Percentiles rank a stretch among this genome's conserved stretches.
Evolutionary conservation across 2,329 filamentous ascomycete species (phyloP).

Genomic region (Verticillium albo-atrum): DNA sequence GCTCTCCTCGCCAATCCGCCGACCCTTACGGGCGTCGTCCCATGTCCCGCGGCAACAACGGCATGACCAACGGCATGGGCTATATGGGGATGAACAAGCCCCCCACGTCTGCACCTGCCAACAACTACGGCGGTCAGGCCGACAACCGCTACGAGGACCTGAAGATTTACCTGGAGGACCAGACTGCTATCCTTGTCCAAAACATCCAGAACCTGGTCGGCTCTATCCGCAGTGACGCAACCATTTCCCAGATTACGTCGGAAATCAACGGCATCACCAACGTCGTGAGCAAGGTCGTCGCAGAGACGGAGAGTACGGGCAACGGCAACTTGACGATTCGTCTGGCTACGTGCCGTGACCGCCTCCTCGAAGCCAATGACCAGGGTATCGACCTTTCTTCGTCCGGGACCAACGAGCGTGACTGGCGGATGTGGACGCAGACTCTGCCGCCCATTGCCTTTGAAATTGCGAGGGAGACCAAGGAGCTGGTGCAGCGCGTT

Average conservation of each 20-base stretch:
- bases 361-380: slow-evolving; percentile 59
- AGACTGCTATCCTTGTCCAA: slow-evolving; percentile 73
- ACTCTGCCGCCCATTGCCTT: slow-evolving; percentile 81
- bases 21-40: slow-evolving; percentile 31
- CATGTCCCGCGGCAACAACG: slow-evolving; percentile 21
- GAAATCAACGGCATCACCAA: slow-evolving; percentile 67
- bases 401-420: slow-evolving; percentile 44
- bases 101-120: slow-evolving; percentile 22
- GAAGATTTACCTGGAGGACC: slow-evolving; percentile 75
- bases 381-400: slow-evolving; percentile 56
- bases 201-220: slow-evolving; percentile 78
- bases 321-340: slow-evolving; percentile 48
- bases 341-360: slow-evolving; percentile 59
- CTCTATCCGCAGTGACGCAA: slow-evolving; percentile 61
- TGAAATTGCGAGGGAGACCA: slow-evolving; percentile 76
- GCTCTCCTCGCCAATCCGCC: slow-evolving; percentile 59
- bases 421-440: slow-evolving; percentile 62
- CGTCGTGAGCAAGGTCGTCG: slow-evolving; percentile 66
- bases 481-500: slow-evolving; percentile 57
- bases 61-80: slow-evolving; percentile 31
- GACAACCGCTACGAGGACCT: slow-evolving; percentile 45
- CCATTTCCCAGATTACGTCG: slow-evolving; percentile 60
- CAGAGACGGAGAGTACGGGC: slow-evolving; percentile 56
- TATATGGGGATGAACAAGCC: slow-evolving; percentile 31
- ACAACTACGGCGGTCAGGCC: slow-evolving; percentile 31